Conservation (phyloP, 2,329 filamentous ascomycete species). For the Arthroderma sp. region DNA sequence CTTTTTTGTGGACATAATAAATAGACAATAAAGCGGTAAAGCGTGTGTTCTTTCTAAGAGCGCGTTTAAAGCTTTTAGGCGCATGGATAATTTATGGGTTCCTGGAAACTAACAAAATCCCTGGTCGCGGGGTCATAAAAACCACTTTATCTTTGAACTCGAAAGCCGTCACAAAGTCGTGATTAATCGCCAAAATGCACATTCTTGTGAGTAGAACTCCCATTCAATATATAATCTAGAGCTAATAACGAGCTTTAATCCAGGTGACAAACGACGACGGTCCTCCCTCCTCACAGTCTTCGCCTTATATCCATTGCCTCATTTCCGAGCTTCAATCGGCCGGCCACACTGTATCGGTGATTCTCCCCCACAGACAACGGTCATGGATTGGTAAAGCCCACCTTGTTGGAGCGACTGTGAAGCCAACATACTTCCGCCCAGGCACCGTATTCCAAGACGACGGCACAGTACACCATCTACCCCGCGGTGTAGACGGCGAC, state of each 20-base stretch:
- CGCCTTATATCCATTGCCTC: constrained; percentile 66
- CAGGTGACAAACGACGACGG: constrained; percentile 60
- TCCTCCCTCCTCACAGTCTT: constrained; percentile 62
- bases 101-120: too few species aligned
- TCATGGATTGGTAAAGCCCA: constrained; percentile 99
- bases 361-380: constrained; percentile 78
- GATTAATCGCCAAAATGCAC: constrained; percentile 29
- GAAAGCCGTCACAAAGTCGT: too few species aligned
- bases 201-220: constrained; percentile 32
- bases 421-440: constrained; percentile 69
- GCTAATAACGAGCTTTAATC: constrained; percentile 9
- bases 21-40: too few species aligned
- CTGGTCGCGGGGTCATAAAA: too few species aligned
- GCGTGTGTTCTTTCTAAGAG: constrained; percentile 9
- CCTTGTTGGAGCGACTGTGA: constrained; percentile 78
- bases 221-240: not conserved
- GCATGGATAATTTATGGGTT: too few species aligned
- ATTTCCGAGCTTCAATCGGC: constrained; percentile 56
- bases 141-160: too few species aligned
- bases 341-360: constrained; percentile 80
- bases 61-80: constrained; percentile 6
- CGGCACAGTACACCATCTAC: constrained; percentile 52
- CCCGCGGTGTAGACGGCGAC: constrained; percentile 41
- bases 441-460: constrained; percentile 49
- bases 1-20: too few species aligned